Conservation (phyloP, 2,329 filamentous ascomycete species). For the Lachnellula cervina region DNA sequence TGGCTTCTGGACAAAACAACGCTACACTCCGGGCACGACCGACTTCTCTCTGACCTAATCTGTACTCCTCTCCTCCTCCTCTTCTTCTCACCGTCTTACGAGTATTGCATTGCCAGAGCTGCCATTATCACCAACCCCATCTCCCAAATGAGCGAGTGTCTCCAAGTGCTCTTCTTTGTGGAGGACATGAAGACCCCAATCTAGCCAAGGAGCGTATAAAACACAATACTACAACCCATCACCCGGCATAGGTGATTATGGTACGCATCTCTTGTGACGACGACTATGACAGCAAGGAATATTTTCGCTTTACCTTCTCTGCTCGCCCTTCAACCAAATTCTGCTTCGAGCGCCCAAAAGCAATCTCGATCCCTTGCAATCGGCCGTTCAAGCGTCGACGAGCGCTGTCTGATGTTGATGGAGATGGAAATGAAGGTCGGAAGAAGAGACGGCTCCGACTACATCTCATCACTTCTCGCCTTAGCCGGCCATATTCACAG, state of each 20-base stretch:
- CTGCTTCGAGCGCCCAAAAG: constrained; percentile 31
- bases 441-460: constrained; percentile 66
- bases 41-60: neutral
- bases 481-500: constrained; percentile 64
- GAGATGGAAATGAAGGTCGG: constrained; percentile 25
- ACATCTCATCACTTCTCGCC: constrained; percentile 62
- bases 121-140: neutral
- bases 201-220: constrained; percentile 14
- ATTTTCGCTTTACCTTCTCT: constrained; percentile 35
- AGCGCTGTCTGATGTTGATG: constrained; percentile 32
- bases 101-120: constrained; percentile 12
- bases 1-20: neutral
- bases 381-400: constrained; percentile 30
- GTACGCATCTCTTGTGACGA: constrained; percentile 22
- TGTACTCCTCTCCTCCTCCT: neutral
- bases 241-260: constrained; percentile 28
- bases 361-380: constrained; percentile 14
- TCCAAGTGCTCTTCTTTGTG: constrained; percentile 28
- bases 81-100: neutral
- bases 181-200: constrained; percentile 31
- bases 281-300: constrained; percentile 16
- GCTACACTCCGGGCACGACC: neutral
- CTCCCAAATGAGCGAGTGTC: constrained; percentile 29
- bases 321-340: constrained; percentile 31
- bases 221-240: neutral